These are phyloP conservation scores for Kalmanozyma brasiliensis DNA, from an alignment of 1,284 basidiomycete species.

Conservation along the genomic window DNA sequence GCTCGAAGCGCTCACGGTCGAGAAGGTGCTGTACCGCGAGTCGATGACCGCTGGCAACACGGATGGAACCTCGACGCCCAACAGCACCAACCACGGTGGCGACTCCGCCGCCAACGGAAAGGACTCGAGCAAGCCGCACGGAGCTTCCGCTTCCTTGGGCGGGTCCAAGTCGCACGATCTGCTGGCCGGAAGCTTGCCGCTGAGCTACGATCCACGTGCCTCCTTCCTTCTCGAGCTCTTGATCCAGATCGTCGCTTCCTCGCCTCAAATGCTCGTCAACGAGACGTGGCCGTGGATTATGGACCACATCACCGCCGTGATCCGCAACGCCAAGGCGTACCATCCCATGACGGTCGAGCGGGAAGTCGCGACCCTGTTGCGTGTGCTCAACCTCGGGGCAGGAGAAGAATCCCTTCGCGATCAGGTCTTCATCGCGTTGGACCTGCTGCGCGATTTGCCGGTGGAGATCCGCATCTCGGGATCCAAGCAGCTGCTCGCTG, in stretches of 20 bases:
- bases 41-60: slow-evolving; percentile 16
- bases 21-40: slow-evolving; percentile 69
- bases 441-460: slow-evolving; percentile 84
- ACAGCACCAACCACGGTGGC: slow-evolving; percentile 12
- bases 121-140: slow-evolving; percentile 65
- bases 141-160: slow-evolving; percentile 9
- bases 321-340: slow-evolving; percentile 81
- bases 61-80: slow-evolving; percentile 63
- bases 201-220: slow-evolving; percentile 92
- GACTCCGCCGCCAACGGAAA: slow-evolving; percentile 9
- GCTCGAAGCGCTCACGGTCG: slow-evolving; percentile 84
- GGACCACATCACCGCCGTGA: slow-evolving; percentile 84
- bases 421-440: slow-evolving; percentile 91
- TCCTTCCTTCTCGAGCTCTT: slow-evolving; percentile 94
- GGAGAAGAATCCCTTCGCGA: slow-evolving; percentile 74
- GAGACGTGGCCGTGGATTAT: slow-evolving; percentile 93
- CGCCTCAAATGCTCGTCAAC: slow-evolving; percentile 78
- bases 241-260: slow-evolving; percentile 78
- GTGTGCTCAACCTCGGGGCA: slow-evolving; percentile 36
- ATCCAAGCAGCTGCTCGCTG: slow-evolving; percentile 88
- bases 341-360: slow-evolving; percentile 91
- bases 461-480: slow-evolving; percentile 81
- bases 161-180: slow-evolving; percentile 10
- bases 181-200: slow-evolving; percentile 56
- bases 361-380: slow-evolving; percentile 77